Base-by-base conservation (phyloP, 176 grass and related monocot genomes). In the Aegilops bicornis region DNA sequence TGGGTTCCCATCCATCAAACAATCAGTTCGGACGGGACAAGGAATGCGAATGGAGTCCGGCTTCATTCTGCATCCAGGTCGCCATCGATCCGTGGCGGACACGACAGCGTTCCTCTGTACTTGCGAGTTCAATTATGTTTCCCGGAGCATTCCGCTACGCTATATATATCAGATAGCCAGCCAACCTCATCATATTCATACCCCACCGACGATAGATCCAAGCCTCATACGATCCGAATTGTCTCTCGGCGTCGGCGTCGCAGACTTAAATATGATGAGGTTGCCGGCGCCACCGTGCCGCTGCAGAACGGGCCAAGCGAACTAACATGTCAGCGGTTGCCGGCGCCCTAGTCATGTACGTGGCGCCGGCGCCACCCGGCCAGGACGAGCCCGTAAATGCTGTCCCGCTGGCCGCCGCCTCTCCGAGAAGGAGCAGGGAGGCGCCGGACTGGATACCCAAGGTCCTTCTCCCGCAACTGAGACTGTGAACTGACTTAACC, bases 381-480 rank as follows among this genome's bases (percentile, higher is more conserved):
- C 22, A 10, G 20, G 59, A 23, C 31, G 9, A 19, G 73, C 27
- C 67, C 0, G 61, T 63, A 30, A 30, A 2, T 6, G 72, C 7
- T 32, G 22, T 85, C 8, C 29, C 82, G 13, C 45, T 48, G 45
- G 13, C 12, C 45, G 13, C 45, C 13, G 45, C 12, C 45, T 1
- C 45, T 5, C 13, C 45, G 45, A 48, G 45, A 48, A 24, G 32
- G 10, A 11, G 10, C 36, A 72, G 22, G 11, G 35, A 11, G 0
- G 22, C 24, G 68, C 85, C 85, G 5, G 77, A 40, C 67, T 74
- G 85, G 77, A 40, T 87, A 10, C 66, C 39, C 29, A 1, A 36
- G 68, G 54, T 73, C 23, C 43, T 80, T 29, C 77, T 87, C 39
- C 0, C 2, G 14, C 8, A 0, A 3, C 1, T 87, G 9, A 69